Conservation (phyloP, 106 monocot species). For the Dioscorea alata region DNA sequence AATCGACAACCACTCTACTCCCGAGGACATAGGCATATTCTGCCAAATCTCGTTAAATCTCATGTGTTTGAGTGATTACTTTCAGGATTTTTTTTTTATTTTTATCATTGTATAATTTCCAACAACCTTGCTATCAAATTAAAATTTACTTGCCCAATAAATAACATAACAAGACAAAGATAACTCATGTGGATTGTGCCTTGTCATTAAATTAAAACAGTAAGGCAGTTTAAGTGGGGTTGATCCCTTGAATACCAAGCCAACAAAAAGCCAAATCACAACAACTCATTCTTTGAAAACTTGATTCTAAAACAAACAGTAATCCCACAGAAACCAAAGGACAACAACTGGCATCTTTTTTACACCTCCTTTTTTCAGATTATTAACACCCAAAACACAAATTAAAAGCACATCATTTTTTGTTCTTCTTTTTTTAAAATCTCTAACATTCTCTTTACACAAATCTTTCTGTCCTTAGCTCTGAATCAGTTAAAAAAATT, state of each 20-base stretch:
- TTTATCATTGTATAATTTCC: too few relatives aligned
- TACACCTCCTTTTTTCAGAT: neutral
- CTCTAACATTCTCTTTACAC: constrained; percentile 4
- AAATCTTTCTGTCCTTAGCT: neutral
- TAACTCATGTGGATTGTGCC: neutral
- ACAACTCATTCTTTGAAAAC: neutral
- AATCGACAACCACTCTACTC: too few relatives aligned
- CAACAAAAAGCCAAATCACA: neutral
- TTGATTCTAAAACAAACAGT: constrained; percentile 9
- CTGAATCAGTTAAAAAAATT: neutral
- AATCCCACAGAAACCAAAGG: constrained; percentile 3
- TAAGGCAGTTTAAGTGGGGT: neutral
- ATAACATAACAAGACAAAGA: neutral
- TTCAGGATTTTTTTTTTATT: too few relatives aligned
- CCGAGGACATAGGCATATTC: too few relatives aligned
- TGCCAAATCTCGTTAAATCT: too few relatives aligned
- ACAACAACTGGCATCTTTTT: neutral
- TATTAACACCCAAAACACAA: neutral
- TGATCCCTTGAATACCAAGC: neutral
- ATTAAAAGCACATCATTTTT: constrained; percentile 2
- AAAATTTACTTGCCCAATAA: too few relatives aligned
- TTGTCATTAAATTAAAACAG: neutral
- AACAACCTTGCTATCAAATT: too few relatives aligned
- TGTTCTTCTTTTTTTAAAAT: constrained; percentile 1
- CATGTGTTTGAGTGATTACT: too few relatives aligned